Base-by-base conservation (phyloP, 257 asterid species). In the Leonotis leonurus region DNA sequence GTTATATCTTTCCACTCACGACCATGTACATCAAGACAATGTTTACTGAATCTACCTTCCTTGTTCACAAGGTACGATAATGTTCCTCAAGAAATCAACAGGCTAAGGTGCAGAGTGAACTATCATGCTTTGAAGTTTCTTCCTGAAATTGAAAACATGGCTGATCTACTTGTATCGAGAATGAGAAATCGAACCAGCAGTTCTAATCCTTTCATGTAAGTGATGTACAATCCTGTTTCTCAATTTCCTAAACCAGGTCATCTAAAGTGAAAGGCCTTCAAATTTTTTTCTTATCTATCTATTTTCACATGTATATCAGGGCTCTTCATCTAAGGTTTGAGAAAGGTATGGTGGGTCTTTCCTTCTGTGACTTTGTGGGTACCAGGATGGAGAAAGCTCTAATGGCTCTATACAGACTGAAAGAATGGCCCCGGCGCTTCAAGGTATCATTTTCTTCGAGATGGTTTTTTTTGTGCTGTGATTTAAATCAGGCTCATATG, bases 341-440 rank as follows among this genome's bases (percentile, higher is more conserved):
- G 77, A 93, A 93, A 81, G 99, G 99, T 73, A 93, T 93, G 99
- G 99, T 93, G 60, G 99, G 99, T 70, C 96, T 93, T 29, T 93
- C 97, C 14, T 93, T 93, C 81, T 93, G 99, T 70, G 99, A 93
- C 76, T 93, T 93, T 76, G 95, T 93, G 62, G 99, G 99, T 35
- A 79, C 96, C 49, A 81, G 99, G 73, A 36, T 66, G 59, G 97
- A 93, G 88, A 93, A 89, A 81, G 94, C 87, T 63, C 82, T 89
- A 56, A 93, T 93, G 97, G 88, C 96, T 67, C n/a, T 80, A 64
- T 89, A 93, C 83, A 78, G 99, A 75, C 80, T 74, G 44, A 93
- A 93, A 78, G 97, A 93, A 80, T 93, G 99, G 99, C 99, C 99
- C 60, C 88, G 97, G 25, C 94, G 97, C 39, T 93, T 82, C 82